Evolutionary conservation across 768 basidiomycete genomes (phyloP), one percentile per base, ranked within the genome.

Genomic region (Tulasnella sp.): DNA sequence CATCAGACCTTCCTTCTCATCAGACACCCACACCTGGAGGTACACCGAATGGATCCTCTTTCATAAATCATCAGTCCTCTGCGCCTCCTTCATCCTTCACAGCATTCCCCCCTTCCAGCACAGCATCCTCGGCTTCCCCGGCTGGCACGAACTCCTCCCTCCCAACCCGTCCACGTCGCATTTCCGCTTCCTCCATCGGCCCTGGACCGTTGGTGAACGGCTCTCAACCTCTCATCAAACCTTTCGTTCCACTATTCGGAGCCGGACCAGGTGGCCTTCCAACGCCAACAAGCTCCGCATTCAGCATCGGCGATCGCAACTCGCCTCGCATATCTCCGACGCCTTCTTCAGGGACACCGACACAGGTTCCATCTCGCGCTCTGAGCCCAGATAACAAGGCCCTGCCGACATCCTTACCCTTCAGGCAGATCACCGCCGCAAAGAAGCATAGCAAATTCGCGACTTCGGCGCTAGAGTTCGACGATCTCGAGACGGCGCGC

Each of bases 371-470:
- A 38, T 27, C 45, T 48, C 25, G 19, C 54, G 22, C 54, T 24
- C 4, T 43, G 22, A 15, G 54, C 27, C 63, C 65, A 11, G 53
- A 30, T 25, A 24, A 30, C 57, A 19, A 34, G 49, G 46, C 34
- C 15, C 51, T 62, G 22, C 62, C 62, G 29, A 56, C 42, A 19
- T 41, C 29, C 42, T 70, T 92, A 48, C 80, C 85, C 0, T 81
- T 86, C 3, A 73, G 73, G 53, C 67, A 82, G 54, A 78, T 96
- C 24, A 75, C 83, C 19, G 81, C 84, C 62, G 81, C 80, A 12
- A 93, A 99, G 75, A 96, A 88, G 68, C 92, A 93, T 65, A 92
- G 92, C 65, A 79, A 80, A 54, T 96, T 86, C 72, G 94, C 94
- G 5, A 89, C 97, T 59, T 91, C 88, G 29, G 82, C 96, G n/a